phyloP scores from a whole-genome alignment of 208 protist genomes.

The Acanthamoeba triangularis region DNA sequence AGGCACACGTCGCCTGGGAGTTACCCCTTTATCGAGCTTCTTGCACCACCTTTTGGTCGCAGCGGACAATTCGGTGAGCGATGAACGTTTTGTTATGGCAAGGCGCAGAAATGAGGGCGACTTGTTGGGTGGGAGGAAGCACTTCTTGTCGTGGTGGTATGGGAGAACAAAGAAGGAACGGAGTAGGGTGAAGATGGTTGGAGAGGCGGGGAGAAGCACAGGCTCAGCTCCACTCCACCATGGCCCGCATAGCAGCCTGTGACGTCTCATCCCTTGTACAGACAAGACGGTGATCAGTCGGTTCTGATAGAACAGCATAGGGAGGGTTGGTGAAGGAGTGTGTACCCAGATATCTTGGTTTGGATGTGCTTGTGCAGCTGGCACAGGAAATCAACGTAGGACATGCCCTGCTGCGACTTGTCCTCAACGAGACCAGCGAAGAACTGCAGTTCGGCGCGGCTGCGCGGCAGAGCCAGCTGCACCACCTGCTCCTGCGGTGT shows the following conservation, averaged over 20 bases:
- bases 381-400: constrained; percentile 77
- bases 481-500: constrained; percentile 55
- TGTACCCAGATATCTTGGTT: constrained; percentile 73
- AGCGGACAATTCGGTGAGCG: too few species aligned
- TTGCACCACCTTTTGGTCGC: too few species aligned
- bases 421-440: constrained; percentile 63
- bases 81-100: too few species aligned
- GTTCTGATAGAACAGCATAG: too few species aligned
- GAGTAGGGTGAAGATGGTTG: too few species aligned
- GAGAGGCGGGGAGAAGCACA: too few species aligned
- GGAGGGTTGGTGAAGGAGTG: background rate
- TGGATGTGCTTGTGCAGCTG: constrained; percentile 78
- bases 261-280: constrained; percentile 61
- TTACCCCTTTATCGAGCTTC: too few species aligned
- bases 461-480: constrained; percentile 18
- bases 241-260: constrained; percentile 61
- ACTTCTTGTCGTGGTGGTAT: too few species aligned
- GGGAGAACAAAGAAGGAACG: too few species aligned
- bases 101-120: too few species aligned
- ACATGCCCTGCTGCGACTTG: constrained; percentile 69
- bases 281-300: background rate
- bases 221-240: constrained; percentile 60
- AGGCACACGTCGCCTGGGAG: too few species aligned
- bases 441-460: constrained; percentile 50
- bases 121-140: too few species aligned